Conservation (phyloP, 495 filamentous ascomycete species). For the Rhizodiscina lignyota region DNA sequence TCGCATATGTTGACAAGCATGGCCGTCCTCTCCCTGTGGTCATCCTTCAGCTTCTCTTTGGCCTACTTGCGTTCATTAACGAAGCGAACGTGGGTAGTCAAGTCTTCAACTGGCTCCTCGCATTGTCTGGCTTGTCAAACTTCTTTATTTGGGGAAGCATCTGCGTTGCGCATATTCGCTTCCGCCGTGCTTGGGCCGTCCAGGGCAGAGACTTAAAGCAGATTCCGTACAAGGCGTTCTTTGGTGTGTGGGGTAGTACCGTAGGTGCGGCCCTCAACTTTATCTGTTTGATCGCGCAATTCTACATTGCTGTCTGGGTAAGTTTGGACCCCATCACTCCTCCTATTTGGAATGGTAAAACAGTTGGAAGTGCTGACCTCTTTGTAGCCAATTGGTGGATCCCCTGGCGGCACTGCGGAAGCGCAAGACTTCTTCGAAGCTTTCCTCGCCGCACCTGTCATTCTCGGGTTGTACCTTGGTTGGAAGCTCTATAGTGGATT, state of each 20-base stretch:
- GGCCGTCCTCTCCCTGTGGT: conserved; percentile 44
- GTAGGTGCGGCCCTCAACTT: conserved; percentile 33
- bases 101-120: conserved; percentile 47
- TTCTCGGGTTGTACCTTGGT: conserved; percentile 9
- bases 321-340: too few species aligned
- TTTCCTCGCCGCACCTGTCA: conserved; percentile 13
- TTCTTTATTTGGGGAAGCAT: conserved; percentile 62
- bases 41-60: conserved; percentile 37
- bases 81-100: conserved; percentile 8
- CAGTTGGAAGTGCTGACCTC: background rate
- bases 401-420: conserved; percentile 1
- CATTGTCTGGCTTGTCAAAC: conserved; percentile 45
- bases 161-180: conserved; percentile 57
- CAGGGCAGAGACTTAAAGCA: conserved; percentile 51
- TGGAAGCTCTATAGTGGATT: conserved; percentile 13
- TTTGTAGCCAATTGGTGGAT: background rate
- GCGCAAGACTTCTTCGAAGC: conserved; percentile 14
- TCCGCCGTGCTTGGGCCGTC: conserved; percentile 47
- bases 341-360: background rate
- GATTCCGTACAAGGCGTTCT: conserved; percentile 48
- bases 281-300: conserved; percentile 10
- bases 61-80: conserved; percentile 19
- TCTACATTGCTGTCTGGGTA: conserved; percentile 13
- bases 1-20: conserved; percentile 20
- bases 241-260: conserved; percentile 51